phyloP scores from a whole-genome alignment of 306 rosid species.

The Prunus dulcis region DNA sequence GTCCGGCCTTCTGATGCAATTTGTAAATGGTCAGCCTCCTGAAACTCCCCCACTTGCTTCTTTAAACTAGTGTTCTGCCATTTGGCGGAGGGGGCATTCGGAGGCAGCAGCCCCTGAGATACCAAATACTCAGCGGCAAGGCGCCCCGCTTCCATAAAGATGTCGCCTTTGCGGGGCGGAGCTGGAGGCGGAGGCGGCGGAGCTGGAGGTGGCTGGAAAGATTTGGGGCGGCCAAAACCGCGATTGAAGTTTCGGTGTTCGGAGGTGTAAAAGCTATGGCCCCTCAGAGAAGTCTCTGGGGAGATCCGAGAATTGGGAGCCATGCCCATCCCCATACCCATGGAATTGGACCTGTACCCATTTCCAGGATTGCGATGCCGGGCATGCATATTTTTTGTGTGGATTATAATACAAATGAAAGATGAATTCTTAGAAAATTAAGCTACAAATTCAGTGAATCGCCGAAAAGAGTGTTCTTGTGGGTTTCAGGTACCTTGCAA shows the following conservation, averaged over 20 bases:
- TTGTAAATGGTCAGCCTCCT: slow-evolving; percentile 30
- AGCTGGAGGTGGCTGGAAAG: slow-evolving; percentile 22
- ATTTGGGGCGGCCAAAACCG: slow-evolving; percentile 43
- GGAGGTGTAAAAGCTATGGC: slow-evolving; percentile 30
- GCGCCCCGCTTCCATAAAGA: slow-evolving; percentile 89
- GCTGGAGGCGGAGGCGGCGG: slow-evolving; percentile 18
- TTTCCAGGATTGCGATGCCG: slow-evolving; percentile 58
- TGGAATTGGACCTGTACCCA: slow-evolving; percentile 54
- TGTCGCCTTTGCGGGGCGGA: slow-evolving; percentile 42
- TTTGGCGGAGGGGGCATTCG: slow-evolving; percentile 48
- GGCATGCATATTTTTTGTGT: slow-evolving; percentile 21
- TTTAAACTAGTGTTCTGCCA: slow-evolving; percentile 47
- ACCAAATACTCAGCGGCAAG: slow-evolving; percentile 90
- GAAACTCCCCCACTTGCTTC: slow-evolving; percentile 40
- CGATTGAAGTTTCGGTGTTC: slow-evolving; percentile 40
- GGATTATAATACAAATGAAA: not conserved
- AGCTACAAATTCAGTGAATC: not conserved
- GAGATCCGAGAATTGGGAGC: slow-evolving; percentile 39
- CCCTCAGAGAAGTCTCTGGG: slow-evolving; percentile 38
- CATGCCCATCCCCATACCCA: slow-evolving; percentile 36
- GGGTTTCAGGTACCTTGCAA: not conserved
- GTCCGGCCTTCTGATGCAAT: slow-evolving; percentile 49
- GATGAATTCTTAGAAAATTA: not conserved
- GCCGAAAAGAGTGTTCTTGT: not conserved
- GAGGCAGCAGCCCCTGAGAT: slow-evolving; percentile 74